Conservation (phyloP, 1,139 yeast species). For the Pichia sp. region DNA sequence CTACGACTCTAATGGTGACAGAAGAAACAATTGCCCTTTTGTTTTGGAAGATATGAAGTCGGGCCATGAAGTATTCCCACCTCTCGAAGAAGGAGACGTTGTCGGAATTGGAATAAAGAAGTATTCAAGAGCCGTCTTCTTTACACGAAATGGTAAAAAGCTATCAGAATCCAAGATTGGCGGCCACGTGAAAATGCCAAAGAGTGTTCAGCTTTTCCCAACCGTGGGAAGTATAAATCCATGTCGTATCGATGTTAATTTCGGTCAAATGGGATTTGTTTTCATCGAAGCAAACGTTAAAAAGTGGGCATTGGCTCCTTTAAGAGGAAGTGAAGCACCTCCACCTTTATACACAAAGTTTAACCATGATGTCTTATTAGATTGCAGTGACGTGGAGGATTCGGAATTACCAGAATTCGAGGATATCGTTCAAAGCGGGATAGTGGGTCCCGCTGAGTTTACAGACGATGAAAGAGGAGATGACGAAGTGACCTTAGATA, state of each 20-base stretch:
- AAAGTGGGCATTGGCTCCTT: conserved; percentile 63
- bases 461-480: conserved; percentile 27
- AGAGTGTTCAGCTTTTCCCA: conserved; percentile 39
- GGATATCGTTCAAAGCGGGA: conserved; percentile 21
- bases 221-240: conserved; percentile 50
- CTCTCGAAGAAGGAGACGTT: conserved; percentile 54
- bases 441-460: conserved; percentile 24
- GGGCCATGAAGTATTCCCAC: conserved; percentile 36
- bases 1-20: conserved; percentile 51
- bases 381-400: conserved; percentile 50
- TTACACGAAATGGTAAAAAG: conserved; percentile 68
- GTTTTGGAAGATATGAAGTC: conserved; percentile 6
- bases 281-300: conserved; percentile 59
- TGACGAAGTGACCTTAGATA: conserved; percentile 18
- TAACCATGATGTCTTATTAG: conserved; percentile 51
- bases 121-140: conserved; percentile 58
- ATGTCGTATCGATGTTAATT: conserved; percentile 51
- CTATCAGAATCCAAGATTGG: conserved; percentile 63
- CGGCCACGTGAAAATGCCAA: conserved; percentile 54
- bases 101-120: conserved; percentile 64
- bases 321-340: conserved; percentile 59
- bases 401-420: conserved; percentile 55
- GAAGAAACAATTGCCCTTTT: conserved; percentile 52
- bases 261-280: conserved; percentile 57
- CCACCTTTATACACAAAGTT: conserved; percentile 58